These are phyloP conservation scores for Fusarium avenaceum DNA, from an alignment of 2,329 filamentous ascomycete genomes.

Conservation along the genomic window DNA sequence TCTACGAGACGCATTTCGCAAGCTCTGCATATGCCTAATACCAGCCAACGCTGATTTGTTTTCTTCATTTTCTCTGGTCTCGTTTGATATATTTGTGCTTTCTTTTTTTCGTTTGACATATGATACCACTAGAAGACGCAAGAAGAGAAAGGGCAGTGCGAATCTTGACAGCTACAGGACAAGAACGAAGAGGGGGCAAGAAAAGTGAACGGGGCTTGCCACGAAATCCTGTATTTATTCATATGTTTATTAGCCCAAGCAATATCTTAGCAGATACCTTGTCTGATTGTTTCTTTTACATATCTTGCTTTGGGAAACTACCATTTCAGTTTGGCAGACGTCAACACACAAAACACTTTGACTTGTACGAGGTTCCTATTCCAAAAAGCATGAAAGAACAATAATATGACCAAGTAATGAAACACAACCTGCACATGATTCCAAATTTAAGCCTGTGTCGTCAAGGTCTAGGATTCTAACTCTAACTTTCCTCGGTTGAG, in stretches of 20 bases:
- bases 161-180: slow-evolving; percentile 39
- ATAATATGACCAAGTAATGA: neutral
- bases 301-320: slow-evolving; percentile 8
- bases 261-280: slow-evolving; percentile 16
- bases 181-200: slow-evolving; percentile 22
- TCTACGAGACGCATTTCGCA: slow-evolving; percentile 44
- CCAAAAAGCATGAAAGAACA: neutral
- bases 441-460: neutral
- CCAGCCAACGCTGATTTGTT: slow-evolving; percentile 44
- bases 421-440: neutral
- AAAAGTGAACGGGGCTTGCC: slow-evolving; percentile 17
- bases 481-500: neutral
- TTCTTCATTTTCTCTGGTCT: slow-evolving; percentile 42
- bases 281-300: slow-evolving; percentile 8
- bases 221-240: slow-evolving; percentile 40
- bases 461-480: neutral
- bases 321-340: neutral
- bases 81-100: slow-evolving; percentile 32
- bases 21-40: slow-evolving; percentile 46
- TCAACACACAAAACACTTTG: neutral
- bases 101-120: slow-evolving; percentile 41
- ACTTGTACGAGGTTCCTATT: too few species aligned
- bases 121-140: slow-evolving; percentile 52
- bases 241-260: slow-evolving; percentile 33
- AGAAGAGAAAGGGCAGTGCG: slow-evolving; percentile 44